Percentiles rank a stretch among this genome's conserved stretches.
These are phyloP conservation scores for Erucastrum elatum DNA, from an alignment of 345 rosid species.

Conservation along the genomic window DNA sequence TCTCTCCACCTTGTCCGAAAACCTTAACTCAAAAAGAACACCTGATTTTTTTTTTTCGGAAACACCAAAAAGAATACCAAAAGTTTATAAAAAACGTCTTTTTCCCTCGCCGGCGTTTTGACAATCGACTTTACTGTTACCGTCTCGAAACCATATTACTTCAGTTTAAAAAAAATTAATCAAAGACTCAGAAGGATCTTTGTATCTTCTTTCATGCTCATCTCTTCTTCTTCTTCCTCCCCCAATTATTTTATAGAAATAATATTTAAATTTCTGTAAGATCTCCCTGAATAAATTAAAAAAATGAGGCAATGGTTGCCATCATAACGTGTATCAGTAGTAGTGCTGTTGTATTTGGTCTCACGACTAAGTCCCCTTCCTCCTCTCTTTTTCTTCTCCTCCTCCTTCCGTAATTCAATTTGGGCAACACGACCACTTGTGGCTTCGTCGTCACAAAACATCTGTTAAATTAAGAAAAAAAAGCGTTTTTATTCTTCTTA, in stretches of 20 bases:
- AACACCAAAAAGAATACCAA: neutral
- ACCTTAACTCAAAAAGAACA: neutral
- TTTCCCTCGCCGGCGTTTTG: constrained; percentile 36
- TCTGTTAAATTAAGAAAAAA: constrained; percentile 27
- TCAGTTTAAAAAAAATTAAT: neutral
- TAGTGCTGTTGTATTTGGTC: constrained; percentile 50
- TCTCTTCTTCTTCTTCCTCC: neutral
- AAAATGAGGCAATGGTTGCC: constrained; percentile 23
- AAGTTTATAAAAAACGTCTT: neutral
- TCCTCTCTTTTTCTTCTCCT: constrained; percentile 19
- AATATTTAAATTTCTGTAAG: neutral
- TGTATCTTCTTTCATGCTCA: neutral
- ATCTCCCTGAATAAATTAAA: constrained; percentile 32
- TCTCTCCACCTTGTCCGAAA: constrained; percentile 33
- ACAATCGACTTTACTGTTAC: constrained; percentile 27
- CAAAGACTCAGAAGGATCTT: constrained; percentile 6
- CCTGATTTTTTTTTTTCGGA: too few relatives aligned
- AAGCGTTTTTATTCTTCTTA: neutral
- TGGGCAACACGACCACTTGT: constrained; percentile 32
- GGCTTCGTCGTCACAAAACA: neutral
- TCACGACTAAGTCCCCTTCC: constrained; percentile 49
- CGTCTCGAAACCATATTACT: neutral
- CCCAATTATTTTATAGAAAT: neutral
- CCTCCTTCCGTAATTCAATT: constrained; percentile 8
- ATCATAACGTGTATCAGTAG: constrained; percentile 40